These are phyloP conservation scores for Alternaria alternata DNA, from an alignment of 2,329 filamentous ascomycete genomes.

Conservation along the genomic window DNA sequence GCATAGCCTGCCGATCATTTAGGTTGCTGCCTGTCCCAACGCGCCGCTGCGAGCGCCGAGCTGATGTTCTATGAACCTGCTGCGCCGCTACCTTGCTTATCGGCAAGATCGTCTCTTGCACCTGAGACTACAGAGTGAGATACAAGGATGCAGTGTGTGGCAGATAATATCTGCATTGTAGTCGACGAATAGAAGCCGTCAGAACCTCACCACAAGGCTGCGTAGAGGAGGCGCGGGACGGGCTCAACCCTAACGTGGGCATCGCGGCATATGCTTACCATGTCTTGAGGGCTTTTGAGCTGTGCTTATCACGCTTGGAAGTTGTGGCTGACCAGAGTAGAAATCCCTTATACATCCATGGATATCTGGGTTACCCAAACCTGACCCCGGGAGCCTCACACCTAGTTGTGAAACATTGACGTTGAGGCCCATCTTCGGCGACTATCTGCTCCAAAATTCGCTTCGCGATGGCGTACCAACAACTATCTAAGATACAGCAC, in stretches of 20 bases:
- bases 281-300: not conserved
- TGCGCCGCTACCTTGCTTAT: constrained; percentile 4
- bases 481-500: constrained; percentile 11
- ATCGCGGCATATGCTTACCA: constrained; percentile 3
- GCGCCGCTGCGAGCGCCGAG: not conserved
- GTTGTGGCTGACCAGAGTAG: not conserved
- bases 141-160: not conserved
- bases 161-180: not conserved
- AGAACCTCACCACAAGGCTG: not conserved
- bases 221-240: not conserved
- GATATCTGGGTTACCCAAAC: not conserved
- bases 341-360: not conserved
- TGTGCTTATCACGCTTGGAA: constrained; percentile 7
- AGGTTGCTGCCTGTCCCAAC: not conserved
- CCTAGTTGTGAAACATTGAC: not conserved
- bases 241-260: constrained; percentile 2
- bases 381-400: not conserved
- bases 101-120: not conserved
- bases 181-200: not conserved
- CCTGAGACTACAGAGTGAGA: not conserved
- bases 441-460: not conserved
- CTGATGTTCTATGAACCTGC: not conserved
- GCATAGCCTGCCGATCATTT: not conserved
- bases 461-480: constrained; percentile 13
- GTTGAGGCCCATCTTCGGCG: not conserved